phyloP scores from a whole-genome alignment of 257 asterid species.

The Jacaranda copaia region DNA sequence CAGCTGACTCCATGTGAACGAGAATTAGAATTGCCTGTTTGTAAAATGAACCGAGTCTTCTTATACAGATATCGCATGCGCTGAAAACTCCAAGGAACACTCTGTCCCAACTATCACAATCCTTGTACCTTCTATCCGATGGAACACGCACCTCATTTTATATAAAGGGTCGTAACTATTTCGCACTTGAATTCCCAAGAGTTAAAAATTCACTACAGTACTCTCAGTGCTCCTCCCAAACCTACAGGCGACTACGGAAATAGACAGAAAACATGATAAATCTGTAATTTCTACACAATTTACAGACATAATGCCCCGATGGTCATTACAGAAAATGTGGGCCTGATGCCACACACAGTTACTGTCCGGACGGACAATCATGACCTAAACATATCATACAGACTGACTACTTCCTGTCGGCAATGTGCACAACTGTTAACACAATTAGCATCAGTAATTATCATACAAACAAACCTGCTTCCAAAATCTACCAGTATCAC shows the following conservation, averaged over 20 bases:
- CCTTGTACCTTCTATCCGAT: no score
- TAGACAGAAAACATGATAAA: not conserved
- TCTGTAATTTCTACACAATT: slow-evolving; percentile 16
- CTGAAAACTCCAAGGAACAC: no score
- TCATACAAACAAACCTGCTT: slow-evolving; percentile 28
- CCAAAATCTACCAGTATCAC: slow-evolving; percentile 32
- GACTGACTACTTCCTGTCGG: slow-evolving; percentile 34
- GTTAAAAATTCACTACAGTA: no score
- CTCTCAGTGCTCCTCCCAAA: no score
- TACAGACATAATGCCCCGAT: slow-evolving; percentile 19
- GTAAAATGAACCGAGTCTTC: no score
- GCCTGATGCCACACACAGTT: slow-evolving; percentile 3
- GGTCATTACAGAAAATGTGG: slow-evolving; percentile 22
- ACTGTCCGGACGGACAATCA: not conserved
- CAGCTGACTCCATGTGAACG: not conserved
- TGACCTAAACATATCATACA: slow-evolving; percentile 34
- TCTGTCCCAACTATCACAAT: no score
- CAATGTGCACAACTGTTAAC: slow-evolving; percentile 30
- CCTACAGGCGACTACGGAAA: not conserved
- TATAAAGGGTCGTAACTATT: no score
- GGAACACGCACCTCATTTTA: no score
- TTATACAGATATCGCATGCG: no score
- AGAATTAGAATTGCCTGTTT: no score
- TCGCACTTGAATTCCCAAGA: no score
- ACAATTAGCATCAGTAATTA: slow-evolving; percentile 24